Base-by-base conservation (phyloP, 495 filamentous ascomycete species). In the Terfezia boudieri region DNA sequence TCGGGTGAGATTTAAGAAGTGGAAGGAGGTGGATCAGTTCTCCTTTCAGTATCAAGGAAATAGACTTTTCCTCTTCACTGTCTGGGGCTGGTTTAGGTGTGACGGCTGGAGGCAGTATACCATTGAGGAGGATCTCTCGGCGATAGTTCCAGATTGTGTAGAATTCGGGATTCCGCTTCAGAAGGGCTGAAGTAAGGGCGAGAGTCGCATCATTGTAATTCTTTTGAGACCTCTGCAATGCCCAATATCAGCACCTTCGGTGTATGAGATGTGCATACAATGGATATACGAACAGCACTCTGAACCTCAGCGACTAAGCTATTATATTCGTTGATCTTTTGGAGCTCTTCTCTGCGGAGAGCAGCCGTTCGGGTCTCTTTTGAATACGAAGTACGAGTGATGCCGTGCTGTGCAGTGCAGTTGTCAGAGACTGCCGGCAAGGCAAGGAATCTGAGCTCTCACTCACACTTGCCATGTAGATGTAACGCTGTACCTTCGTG, bases 141-240 rank as follows among this genome's bases (percentile, higher is more conserved):
- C 90, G 84, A 69, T 83, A 78, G 72, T 99, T 99, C 90, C 90
- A 99, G 71, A 88, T 77, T 22, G 90, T 94, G 71, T 95, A 96
- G 72, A 93, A 95, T 69, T 99, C 90, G 10, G 90, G 92, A 70
- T 99, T 99, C 60, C 77, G 75, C 37, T 73, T 77, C 52, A 99
- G 74, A 53, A 99, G 76, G 54, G 80, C 77, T 16, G 86, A 81
- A 36, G 85, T 92, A 57, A 86, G 74, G 53, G 76, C 70, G 60
- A 95, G 74, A 22, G 81, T 76, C 51, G 81, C 74, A 46, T 69
- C 58, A 38, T 77, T 77, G 71, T 79, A 46, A 32, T 32, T 2
- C 26, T 32, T 32, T 32, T 32, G 26, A 32, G 26, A 32, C 26
- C 22, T 17, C 43, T 37, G 9, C 37, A 6, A 5, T 41, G 58